Evolutionary conservation across 2,329 filamentous ascomycete species (phyloP), one percentile per base, ranked within the genome.

Genomic region (Daldinia sp.): DNA sequence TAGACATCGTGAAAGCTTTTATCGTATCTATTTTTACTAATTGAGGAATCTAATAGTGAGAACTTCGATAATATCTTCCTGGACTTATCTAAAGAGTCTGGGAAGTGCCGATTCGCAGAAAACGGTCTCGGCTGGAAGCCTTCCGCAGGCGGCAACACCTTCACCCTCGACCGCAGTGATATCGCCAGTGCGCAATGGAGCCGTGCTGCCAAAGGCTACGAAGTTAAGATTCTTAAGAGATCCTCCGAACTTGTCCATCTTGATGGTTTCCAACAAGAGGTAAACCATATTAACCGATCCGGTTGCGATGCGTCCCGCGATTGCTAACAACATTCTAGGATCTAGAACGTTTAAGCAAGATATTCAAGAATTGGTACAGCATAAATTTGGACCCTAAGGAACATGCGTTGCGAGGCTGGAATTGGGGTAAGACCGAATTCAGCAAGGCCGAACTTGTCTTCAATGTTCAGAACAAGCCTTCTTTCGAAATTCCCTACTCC

Each of bases 341-440:
- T 80, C 93, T 93, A 74, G 96, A 99, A 73, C 93, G 96, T 62
- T 84, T 98, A 13, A 88, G 85, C 82, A 98, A 97, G 80, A 89
- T 96, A 74, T 98, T 99, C 87, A 98, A 98, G 84, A 93, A 95
- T 77, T 98, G 95, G 93, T 99, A 98, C 82, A 96, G 93, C 82
- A 92, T 96, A 76, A 94, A 90, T 76, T 87, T 99, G 66, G 94
- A 98, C 79, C 93, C 89, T 80, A 93, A 93, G 81, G 96, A 99
- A 81, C 96, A 98, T 81, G 94, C 96, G 26, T 85, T 99, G 66
- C 90, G 96, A 74, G 96, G 96, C 63, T 99, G 96, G 96, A 99
- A 99, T 80, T 99, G 96, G 97, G 96, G 96, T 76, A 99, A 98
- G 82, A 93, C 93, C 72, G 96, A 99, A 77, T 97, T 99, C 79